These are phyloP conservation scores for Boletus fagicola DNA, from an alignment of 768 basidiomycete species.

Conservation along the genomic window DNA sequence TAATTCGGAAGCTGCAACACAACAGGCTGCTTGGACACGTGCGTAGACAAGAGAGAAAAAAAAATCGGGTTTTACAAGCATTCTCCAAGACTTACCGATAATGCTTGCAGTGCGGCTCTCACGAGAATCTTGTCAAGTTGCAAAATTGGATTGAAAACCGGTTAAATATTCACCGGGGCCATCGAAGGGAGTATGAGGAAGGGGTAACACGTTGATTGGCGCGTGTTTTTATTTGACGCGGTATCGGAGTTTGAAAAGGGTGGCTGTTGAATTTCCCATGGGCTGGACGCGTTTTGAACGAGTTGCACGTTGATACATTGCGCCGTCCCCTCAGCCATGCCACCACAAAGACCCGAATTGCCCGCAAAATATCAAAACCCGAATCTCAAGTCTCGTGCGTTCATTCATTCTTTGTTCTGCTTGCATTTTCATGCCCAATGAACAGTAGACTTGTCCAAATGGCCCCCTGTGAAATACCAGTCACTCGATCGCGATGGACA, in stretches of 20 bases:
- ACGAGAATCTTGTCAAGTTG: too few relatives aligned
- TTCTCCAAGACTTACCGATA: too few relatives aligned
- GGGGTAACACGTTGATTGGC: not conserved
- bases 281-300: slow-evolving; percentile 35
- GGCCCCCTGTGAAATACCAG: slow-evolving; percentile 87
- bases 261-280: slow-evolving; percentile 35
- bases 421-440: not conserved
- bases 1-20: too few relatives aligned
- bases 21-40: too few relatives aligned
- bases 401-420: not conserved
- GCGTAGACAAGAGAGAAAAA: too few relatives aligned
- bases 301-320: slow-evolving; percentile 20
- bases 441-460: slow-evolving; percentile 42
- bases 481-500: slow-evolving; percentile 84
- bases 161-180: too few relatives aligned
- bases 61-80: too few relatives aligned
- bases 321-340: slow-evolving; percentile 11
- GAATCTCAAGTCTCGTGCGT: slow-evolving; percentile 45
- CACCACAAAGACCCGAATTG: slow-evolving; percentile 50
- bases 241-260: slow-evolving; percentile 29
- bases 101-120: too few relatives aligned
- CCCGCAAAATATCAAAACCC: slow-evolving; percentile 52
- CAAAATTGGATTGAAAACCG: too few relatives aligned
- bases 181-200: too few relatives aligned
- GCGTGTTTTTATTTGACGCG: slow-evolving; percentile 18